phyloP scores from a whole-genome alignment of 805 yeast genomes.

The Hanseniaspora taiwanica region DNA sequence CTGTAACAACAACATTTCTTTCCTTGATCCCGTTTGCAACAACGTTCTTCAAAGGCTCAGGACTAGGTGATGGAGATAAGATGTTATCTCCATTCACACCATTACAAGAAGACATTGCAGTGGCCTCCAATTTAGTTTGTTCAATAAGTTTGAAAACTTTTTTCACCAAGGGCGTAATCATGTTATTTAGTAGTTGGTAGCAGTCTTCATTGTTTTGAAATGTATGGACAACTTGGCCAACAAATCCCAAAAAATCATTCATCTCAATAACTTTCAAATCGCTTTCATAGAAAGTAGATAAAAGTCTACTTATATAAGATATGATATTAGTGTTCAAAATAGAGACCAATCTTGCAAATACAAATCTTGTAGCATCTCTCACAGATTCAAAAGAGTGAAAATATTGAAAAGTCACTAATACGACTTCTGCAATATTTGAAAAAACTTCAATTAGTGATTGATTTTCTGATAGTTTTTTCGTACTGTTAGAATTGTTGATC shows the following conservation, averaged over 20 bases:
- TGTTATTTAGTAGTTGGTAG: conserved; percentile 58
- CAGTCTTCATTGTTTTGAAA: conserved; percentile 55
- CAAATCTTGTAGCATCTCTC: conserved; percentile 76
- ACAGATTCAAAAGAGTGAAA: conserved; percentile 53
- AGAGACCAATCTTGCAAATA: conserved; percentile 78
- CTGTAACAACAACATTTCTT: conserved; percentile 34
- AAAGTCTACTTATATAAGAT: conserved; percentile 50
- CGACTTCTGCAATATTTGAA: conserved; percentile 65
- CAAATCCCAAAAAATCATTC: conserved; percentile 68
- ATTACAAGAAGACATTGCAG: conserved; percentile 6
- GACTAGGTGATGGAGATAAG: not conserved
- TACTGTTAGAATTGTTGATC: conserved; percentile 25
- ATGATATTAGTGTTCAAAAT: conserved; percentile 42
- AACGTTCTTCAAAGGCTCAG: too few relatives aligned
- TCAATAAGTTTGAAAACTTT: conserved; percentile 37
- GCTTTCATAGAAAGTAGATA: conserved; percentile 48
- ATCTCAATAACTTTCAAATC: conserved; percentile 52
- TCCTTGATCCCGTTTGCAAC: too few relatives aligned
- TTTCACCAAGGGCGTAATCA: conserved; percentile 60
- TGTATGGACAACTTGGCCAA: conserved; percentile 77
- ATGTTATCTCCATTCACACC: conserved; percentile 4
- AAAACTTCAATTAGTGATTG: conserved; percentile 33
- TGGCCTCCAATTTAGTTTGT: conserved; percentile 9
- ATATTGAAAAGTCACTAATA: conserved; percentile 68
- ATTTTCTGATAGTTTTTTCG: conserved; percentile 17